phyloP scores from a whole-genome alignment of 2,329 filamentous ascomycete genomes.

The Monilinia fructigena region DNA sequence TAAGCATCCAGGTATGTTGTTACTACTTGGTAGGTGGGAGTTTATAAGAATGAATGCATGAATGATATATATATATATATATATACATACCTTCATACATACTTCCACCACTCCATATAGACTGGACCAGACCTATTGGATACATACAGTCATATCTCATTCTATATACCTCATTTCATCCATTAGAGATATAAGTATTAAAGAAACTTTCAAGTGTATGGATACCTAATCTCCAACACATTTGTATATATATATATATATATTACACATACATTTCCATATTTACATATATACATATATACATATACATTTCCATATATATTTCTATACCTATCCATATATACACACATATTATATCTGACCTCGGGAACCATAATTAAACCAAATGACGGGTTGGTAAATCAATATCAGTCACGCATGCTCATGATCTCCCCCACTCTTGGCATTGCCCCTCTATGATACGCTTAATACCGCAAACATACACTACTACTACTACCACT shows the following conservation, averaged over 20 bases:
- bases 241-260: no score
- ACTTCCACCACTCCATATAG: not conserved
- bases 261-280: no score
- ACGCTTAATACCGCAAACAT: constrained; percentile 12
- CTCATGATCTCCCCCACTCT: constrained; percentile 18
- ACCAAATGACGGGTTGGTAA: not conserved
- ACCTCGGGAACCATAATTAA: not conserved
- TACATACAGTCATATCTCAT: not conserved
- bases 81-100: no score
- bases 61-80: not conserved
- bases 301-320: not conserved
- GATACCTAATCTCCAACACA: no score
- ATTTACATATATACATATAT: not conserved
- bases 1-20: not conserved
- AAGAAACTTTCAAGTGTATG: no score
- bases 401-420: not conserved
- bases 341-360: not conserved
- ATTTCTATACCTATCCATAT: not conserved
- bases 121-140: no score
- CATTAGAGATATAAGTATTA: not conserved
- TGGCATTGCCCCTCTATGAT: constrained; percentile 18
- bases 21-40: no score
- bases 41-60: not conserved
- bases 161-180: not conserved
- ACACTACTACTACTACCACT: not conserved